Evolutionary conservation across 345 rosid genomes (phyloP).

Genomic region (Ailanthus altissimus): DNA sequence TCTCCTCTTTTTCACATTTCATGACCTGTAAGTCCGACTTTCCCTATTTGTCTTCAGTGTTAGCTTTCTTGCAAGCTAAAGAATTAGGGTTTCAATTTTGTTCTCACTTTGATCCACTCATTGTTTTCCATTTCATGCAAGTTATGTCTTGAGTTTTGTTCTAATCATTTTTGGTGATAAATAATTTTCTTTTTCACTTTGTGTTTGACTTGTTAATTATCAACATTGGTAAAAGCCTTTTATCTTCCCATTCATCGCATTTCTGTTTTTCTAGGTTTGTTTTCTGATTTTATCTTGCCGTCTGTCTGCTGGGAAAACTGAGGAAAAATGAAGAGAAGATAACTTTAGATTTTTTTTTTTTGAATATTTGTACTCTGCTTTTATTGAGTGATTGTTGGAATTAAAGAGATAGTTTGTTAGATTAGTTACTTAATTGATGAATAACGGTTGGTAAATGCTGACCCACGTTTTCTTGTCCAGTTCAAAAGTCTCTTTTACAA

Average conservation of each 20-base stretch:
- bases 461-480: slow-evolving; percentile 19
- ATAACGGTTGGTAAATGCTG: slow-evolving; percentile 20
- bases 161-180: neutral
- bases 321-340: neutral
- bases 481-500: neutral
- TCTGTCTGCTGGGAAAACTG: neutral
- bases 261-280: neutral
- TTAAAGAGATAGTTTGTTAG: neutral
- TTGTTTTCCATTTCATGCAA: too few relatives aligned
- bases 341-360: neutral
- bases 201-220: neutral
- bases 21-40: slow-evolving; percentile 14
- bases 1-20: neutral
- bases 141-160: neutral
- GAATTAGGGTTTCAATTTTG: slow-evolving; percentile 9
- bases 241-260: neutral
- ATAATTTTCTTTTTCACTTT: neutral
- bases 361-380: neutral
- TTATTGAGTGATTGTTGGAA: neutral
- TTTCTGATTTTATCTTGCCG: neutral
- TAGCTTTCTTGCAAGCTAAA: neutral
- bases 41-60: neutral
- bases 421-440: neutral
- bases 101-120: neutral
- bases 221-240: neutral